Evolutionary conservation across 768 basidiomycete species (phyloP), one percentile per base, ranked within the genome.

Genomic region (Lentinula boryana): DNA sequence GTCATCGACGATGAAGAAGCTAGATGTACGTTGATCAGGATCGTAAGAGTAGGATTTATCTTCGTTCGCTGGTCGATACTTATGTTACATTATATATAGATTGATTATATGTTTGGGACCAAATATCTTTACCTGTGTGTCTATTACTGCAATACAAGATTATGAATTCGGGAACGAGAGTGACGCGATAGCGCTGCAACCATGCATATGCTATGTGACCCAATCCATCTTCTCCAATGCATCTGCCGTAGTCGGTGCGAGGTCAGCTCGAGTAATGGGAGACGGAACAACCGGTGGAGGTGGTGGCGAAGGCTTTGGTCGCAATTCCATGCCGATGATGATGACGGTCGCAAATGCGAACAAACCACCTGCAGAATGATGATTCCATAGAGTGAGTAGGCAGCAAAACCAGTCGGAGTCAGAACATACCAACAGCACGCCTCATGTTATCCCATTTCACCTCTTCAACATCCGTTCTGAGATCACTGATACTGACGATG

Each of bases 361-460:
- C 27, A 92, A 76, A 1, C 87, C 82, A 36, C 80, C 89, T 91
- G 56, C 12, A 57, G 50, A 32, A 31, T 23, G 18, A 35, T 48
- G 48, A 44, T 63, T 13, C 27, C 27, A 27, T 54, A 44, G 12
- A 49, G 27, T 56, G 23, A 51, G 54, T 7, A 21, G 40, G 40
- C 16, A 4, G 58, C 16, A 33, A 13, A 8, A 38, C 32, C 38
- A 32, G 51, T 27, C 18, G 27, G 7, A 27, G 51, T 27, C n/a
- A 27, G 32, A 27, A 82, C 85, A 71, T 65, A 89, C 91, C 76
- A 58, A 94, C 90, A 58, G 89, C 86, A 61, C 85, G 84, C 55
- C 90, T 85, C 85, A 93, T 91, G 63, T 91, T 94, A 66, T 91
- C 84, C 92, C 93, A 94, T 68, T 87, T 91, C 35, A 88, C 86